phyloP scores from a whole-genome alignment of 179 eudicot genomes.

The Drosera spatulata region DNA sequence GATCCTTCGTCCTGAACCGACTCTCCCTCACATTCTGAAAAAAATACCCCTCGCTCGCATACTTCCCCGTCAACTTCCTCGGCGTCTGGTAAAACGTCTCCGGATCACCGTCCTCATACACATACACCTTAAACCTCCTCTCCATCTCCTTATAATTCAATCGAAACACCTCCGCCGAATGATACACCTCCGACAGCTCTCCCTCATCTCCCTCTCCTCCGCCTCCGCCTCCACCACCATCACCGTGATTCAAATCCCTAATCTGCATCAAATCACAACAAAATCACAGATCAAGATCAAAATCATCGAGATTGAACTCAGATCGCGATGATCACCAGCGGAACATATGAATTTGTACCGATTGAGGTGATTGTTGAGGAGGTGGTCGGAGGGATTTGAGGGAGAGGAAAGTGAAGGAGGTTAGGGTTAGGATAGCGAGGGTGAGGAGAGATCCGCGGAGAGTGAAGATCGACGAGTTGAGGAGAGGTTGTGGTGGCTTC shows the following conservation, averaged over 20 bases:
- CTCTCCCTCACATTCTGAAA: conserved; percentile 85
- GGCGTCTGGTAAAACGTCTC: conserved; percentile 79
- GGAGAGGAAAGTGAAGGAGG: conserved; percentile 61
- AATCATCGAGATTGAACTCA: no score
- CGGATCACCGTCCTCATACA: conserved; percentile 75
- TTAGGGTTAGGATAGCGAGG: conserved; percentile 47
- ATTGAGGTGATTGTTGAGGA: conserved; percentile 10
- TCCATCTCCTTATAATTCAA: conserved; percentile 68
- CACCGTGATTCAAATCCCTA: no score
- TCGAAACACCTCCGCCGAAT: conserved; percentile 51
- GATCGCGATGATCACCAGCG: no score
- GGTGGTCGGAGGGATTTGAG: conserved; percentile 47
- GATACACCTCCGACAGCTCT: conserved; percentile 42
- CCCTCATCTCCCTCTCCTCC: conserved; percentile 2
- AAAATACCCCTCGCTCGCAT: conserved; percentile 81
- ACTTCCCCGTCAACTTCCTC: conserved; percentile 83
- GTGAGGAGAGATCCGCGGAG: conserved; percentile 55
- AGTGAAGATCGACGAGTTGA: conserved; percentile 19
- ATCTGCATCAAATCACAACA: no score
- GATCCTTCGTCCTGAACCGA: conserved; percentile 61
- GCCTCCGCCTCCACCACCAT: conserved; percentile 5
- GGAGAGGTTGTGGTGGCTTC: conserved; percentile 23
- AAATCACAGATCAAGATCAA: no score
- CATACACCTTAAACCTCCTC: conserved; percentile 65
- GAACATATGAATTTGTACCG: not conserved